phyloP scores from a whole-genome alignment of 805 yeast species.

The Candida jianshihensis region DNA sequence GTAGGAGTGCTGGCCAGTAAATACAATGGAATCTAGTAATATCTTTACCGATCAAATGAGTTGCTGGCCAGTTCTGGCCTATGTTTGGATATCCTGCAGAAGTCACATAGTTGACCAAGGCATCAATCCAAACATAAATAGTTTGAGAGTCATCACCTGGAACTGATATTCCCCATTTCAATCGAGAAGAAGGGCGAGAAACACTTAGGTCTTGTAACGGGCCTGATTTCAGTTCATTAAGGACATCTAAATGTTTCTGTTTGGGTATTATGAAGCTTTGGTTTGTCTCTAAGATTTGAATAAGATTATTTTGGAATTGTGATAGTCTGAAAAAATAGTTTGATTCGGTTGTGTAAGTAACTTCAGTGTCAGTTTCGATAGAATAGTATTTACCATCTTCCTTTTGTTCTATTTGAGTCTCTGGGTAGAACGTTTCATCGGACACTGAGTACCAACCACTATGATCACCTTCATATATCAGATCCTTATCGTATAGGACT shows the following conservation, averaged over 20 bases:
- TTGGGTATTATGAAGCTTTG: constrained; percentile 64
- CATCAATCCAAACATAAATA: constrained; percentile 97
- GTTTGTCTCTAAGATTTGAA: constrained; percentile 40
- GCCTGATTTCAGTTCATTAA: constrained; percentile 46
- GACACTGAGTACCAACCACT: constrained; percentile 92
- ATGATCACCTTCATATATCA: constrained; percentile 77
- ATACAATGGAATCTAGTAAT: constrained; percentile 83
- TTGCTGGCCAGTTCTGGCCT: constrained; percentile 23
- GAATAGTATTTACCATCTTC: constrained; percentile 34
- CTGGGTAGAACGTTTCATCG: constrained; percentile 93
- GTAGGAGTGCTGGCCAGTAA: constrained; percentile 87
- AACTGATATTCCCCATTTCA: constrained; percentile 86
- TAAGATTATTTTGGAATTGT: constrained; percentile 46
- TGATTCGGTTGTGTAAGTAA: constrained; percentile 65
- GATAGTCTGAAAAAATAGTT: constrained; percentile 83
- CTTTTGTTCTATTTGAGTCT: constrained; percentile 48
- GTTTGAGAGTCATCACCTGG: constrained; percentile 74
- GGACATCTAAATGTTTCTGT: constrained; percentile 44
- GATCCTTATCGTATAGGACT: constrained; percentile 47
- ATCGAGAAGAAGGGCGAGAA: constrained; percentile 72
- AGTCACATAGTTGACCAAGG: constrained; percentile 78
- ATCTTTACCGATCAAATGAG: constrained; percentile 89
- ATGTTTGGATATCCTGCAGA: constrained; percentile 51
- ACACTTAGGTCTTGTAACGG: constrained; percentile 68
- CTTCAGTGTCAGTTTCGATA: constrained; percentile 72